Conservation (phyloP, 148 eudicot genomes). For the Nepenthes gracilis region DNA sequence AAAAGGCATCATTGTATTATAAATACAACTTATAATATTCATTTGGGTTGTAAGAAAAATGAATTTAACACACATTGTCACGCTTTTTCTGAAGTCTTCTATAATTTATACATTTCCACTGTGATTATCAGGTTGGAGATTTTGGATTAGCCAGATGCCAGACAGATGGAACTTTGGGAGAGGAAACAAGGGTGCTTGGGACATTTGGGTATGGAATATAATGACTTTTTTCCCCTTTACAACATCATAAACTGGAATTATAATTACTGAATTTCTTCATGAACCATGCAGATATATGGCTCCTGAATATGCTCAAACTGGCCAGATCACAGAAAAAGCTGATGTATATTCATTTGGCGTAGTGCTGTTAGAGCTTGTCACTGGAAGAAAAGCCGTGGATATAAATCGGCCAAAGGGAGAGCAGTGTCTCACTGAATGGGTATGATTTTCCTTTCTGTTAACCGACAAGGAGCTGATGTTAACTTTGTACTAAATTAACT, state of each 20-base stretch:
- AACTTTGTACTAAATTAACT: no score
- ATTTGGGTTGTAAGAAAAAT: no score
- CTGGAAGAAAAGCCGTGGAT: slow-evolving; percentile 88
- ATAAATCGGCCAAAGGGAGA: slow-evolving; percentile 74
- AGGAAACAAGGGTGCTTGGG: slow-evolving; percentile 75
- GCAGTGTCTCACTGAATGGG: slow-evolving; percentile 87
- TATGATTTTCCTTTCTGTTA: slow-evolving; percentile 9
- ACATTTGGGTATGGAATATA: slow-evolving; percentile 58
- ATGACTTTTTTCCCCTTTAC: not conserved
- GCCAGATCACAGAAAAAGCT: slow-evolving; percentile 82
- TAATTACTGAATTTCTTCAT: not conserved
- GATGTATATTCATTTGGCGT: slow-evolving; percentile 91
- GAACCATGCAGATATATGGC: slow-evolving; percentile 51
- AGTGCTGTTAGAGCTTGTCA: slow-evolving; percentile 62
- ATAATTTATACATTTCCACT: not conserved
- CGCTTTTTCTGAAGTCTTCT: no score
- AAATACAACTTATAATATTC: no score
- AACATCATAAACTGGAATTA: not conserved
- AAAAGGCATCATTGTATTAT: no score
- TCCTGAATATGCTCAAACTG: slow-evolving; percentile 92
- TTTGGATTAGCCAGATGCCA: slow-evolving; percentile 95
- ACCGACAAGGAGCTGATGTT: no score
- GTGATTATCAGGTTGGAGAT: slow-evolving; percentile 62
- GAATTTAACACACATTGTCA: no score
- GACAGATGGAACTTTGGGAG: slow-evolving; percentile 64